phyloP scores from a whole-genome alignment of 768 basidiomycete species.

The Suillus hirtellus region DNA sequence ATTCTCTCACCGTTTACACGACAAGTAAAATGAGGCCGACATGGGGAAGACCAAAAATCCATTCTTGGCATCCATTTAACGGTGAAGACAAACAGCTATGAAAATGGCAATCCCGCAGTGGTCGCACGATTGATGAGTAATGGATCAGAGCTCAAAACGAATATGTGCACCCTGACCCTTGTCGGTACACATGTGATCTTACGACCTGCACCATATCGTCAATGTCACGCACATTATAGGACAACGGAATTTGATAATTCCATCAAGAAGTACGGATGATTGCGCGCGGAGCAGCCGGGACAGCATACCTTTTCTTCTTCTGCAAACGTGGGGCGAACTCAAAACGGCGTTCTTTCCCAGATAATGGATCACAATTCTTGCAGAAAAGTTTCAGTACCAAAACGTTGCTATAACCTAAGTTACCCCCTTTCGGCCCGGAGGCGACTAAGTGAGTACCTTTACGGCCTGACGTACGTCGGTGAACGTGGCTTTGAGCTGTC shows the following conservation, averaged over 20 bases:
- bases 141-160: constrained; percentile 16
- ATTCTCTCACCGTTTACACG: constrained; percentile 32
- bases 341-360: constrained; percentile 36
- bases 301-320: constrained; percentile 12
- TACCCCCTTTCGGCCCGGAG: constrained; percentile 7
- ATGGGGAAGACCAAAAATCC: constrained; percentile 26
- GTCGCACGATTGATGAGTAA: constrained; percentile 30
- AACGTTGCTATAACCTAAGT: constrained; percentile 16
- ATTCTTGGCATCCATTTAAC: constrained; percentile 31
- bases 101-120: constrained; percentile 12
- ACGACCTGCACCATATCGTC: constrained; percentile 22
- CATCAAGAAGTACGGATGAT: constrained; percentile 25
- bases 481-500: constrained; percentile 12
- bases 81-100: constrained; percentile 29
- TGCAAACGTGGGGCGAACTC: constrained; percentile 18
- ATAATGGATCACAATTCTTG: constrained; percentile 22
- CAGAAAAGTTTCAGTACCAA: constrained; percentile 21
- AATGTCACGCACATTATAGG: constrained; percentile 28
- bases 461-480: constrained; percentile 5
- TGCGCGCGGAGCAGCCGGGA: constrained; percentile 10
- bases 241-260: constrained; percentile 30
- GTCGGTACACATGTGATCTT: constrained; percentile 18
- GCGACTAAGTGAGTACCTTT: constrained; percentile 4
- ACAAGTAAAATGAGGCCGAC: constrained; percentile 21
- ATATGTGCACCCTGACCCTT: constrained; percentile 15